Base-by-base conservation (phyloP, 2,329 filamentous ascomycete genomes). In the Periconia sp. region DNA sequence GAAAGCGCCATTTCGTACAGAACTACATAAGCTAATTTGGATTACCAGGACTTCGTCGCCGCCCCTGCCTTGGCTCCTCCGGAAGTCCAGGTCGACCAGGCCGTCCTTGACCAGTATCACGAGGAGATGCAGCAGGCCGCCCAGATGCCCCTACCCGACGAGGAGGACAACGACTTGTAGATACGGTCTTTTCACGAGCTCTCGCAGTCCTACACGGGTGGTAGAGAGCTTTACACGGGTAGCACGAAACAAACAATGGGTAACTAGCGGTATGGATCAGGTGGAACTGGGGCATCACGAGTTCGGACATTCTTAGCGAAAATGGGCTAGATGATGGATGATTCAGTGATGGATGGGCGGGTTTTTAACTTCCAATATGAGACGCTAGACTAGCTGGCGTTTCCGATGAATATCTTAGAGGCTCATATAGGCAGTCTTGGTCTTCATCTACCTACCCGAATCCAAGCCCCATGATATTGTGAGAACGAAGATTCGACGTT, bases 61-160 rank as follows among this genome's bases (percentile, higher is more conserved):
- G 92, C 90, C 52, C 89, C 90, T 54, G 94, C 94, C 63, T 87
- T 99, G 63, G 94, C 92, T 59, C 94, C 94, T 63, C 92, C 94
- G 51, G 92, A 94, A 73, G 90, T 92, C 63, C 78, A 86, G 71
- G 89, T 99, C 75, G 90, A 97, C 77, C 82, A 88, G 76, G 82
- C 79, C 42, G 86, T 95, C 56, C 82, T 96, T 66, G 80, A 83
- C 62, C 74, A 89, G 78, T 95, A 95, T 82, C 79, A 87, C 74
- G 79, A 87, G 75, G 94, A 99, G 81, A 95, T 99, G 89, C 75
- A 83, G 50, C 82, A 80, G 36, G 94, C 94, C 54, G 84, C 87
- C 53, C 63, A 80, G 54, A 84, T 88, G 84, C 91, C 94, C 66
- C 89, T 99, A 65, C 94, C 94, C 59, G 92, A 91, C 69, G 94